Conservation (phyloP, 1,284 basidiomycete species). For the Peniophora sp. region DNA sequence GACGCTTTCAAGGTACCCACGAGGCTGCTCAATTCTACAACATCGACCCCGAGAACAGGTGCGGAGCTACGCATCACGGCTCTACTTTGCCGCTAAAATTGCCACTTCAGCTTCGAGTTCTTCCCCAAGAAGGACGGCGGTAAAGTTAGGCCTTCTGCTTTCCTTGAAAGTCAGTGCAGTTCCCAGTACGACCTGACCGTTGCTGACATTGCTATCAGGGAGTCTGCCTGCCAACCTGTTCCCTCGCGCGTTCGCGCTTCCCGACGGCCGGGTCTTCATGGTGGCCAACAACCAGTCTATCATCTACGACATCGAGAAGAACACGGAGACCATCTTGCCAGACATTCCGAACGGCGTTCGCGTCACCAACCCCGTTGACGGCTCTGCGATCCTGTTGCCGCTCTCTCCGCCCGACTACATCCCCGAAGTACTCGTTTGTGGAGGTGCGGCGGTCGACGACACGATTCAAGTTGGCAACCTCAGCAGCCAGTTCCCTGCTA, state of each 20-base stretch:
- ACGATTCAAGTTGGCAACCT: conserved; percentile 18
- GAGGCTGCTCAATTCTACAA: conserved; percentile 30
- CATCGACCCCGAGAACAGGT: conserved; percentile 35
- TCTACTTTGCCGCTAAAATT: too few species aligned
- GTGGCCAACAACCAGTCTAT: conserved; percentile 39
- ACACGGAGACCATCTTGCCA: conserved; percentile 28
- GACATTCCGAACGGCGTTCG: conserved; percentile 39
- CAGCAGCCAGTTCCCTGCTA: conserved; percentile 27
- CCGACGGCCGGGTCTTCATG: conserved; percentile 33
- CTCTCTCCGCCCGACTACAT: conserved; percentile 30
- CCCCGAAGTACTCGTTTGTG: conserved; percentile 37
- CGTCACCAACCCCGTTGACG: conserved; percentile 26
- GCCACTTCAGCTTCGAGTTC: conserved; percentile 25
- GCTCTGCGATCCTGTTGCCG: conserved; percentile 33
- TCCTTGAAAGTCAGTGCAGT: conserved; percentile 28
- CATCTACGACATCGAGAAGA: conserved; percentile 31
- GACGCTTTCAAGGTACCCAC: conserved; percentile 23
- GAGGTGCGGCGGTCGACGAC: conserved; percentile 22
- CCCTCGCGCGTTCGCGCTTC: conserved; percentile 15
- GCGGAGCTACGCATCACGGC: conserved; percentile 7
- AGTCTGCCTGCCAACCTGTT: too few species aligned
- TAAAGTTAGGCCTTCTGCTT: conserved; percentile 34
- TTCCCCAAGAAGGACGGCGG: conserved; percentile 44
- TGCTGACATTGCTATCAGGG: not conserved
- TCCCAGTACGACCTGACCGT: not conserved